Evolutionary conservation across 2,329 filamentous ascomycete genomes (phyloP).

Genomic region (Ceratocystis papillata): DNA sequence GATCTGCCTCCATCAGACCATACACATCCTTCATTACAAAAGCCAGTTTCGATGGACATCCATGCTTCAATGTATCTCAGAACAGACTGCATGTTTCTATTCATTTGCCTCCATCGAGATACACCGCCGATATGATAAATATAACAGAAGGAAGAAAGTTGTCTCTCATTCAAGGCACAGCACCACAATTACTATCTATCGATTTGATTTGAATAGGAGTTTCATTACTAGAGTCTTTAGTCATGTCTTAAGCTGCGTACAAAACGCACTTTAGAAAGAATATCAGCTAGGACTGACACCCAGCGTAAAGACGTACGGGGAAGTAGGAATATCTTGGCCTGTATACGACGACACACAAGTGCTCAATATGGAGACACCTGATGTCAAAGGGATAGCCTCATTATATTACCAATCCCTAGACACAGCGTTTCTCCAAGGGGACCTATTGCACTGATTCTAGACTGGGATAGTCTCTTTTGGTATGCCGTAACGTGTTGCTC

Average conservation of each 20-base stretch:
- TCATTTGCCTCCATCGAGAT: background rate
- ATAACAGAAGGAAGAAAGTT: background rate
- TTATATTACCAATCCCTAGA: background rate
- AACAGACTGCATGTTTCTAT: background rate
- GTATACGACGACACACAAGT: background rate
- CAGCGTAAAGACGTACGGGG: background rate
- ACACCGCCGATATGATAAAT: background rate
- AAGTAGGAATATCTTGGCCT: background rate
- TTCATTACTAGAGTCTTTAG: constrained; percentile 1
- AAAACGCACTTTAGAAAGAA: background rate
- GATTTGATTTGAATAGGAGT: background rate
- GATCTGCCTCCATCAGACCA: background rate
- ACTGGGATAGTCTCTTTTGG: background rate
- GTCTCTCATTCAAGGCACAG: background rate
- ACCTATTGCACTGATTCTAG: background rate
- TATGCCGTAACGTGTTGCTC: background rate
- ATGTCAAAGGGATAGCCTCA: background rate
- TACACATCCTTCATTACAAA: background rate
- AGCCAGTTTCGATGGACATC: background rate
- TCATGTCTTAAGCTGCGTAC: background rate
- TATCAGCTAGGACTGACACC: background rate
- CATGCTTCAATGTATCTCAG: background rate
- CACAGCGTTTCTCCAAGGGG: too few species aligned
- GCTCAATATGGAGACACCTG: background rate
- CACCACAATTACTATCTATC: background rate